phyloP scores from a whole-genome alignment of 768 basidiomycete species.

The Leucosporidium yakuticum region DNA sequence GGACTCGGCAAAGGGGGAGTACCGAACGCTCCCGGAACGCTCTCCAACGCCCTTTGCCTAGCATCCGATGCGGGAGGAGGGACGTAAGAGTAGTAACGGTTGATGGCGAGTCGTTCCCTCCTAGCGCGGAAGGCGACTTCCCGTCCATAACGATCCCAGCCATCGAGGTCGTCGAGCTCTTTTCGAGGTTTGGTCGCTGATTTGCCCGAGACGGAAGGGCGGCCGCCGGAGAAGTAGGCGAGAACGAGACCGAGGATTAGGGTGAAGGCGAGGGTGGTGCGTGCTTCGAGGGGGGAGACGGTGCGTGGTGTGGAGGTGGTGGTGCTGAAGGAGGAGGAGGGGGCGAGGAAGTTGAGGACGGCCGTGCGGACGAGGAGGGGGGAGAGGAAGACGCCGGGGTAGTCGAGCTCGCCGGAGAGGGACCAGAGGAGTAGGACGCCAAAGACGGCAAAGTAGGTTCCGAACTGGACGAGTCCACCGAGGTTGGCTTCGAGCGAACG shows the following conservation, averaged over 20 bases:
- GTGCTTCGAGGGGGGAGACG: slow-evolving; percentile 29
- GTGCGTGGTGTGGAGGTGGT: not conserved
- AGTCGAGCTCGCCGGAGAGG: slow-evolving; percentile 31
- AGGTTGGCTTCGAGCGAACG: slow-evolving; percentile 32
- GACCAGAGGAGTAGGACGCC: slow-evolving; percentile 27
- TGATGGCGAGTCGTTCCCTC: slow-evolving; percentile 32
- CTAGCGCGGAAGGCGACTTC: slow-evolving; percentile 34
- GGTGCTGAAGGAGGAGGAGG: not conserved
- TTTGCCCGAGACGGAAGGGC: slow-evolving; percentile 29
- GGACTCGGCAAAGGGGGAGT: slow-evolving; percentile 27
- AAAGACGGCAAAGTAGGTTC: slow-evolving; percentile 32
- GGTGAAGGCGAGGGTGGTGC: slow-evolving; percentile 33
- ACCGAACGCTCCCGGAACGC: slow-evolving; percentile 26
- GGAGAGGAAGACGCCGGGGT: slow-evolving; percentile 13
- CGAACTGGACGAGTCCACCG: slow-evolving; percentile 34
- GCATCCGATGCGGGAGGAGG: slow-evolving; percentile 4
- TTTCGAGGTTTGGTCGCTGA: not conserved
- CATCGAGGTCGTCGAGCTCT: slow-evolving; percentile 35
- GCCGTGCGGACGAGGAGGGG: not conserved
- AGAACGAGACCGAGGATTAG: slow-evolving; percentile 34
- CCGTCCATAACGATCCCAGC: slow-evolving; percentile 33
- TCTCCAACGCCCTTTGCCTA: not conserved
- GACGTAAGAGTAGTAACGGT: slow-evolving; percentile 28
- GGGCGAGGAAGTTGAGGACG: slow-evolving; percentile 1
- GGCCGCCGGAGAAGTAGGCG: slow-evolving; percentile 34